Evolutionary conservation across 352 stramenopile genomes (phyloP), one percentile per base, ranked within the genome.

Genomic region (Pythium apleroticum): DNA sequence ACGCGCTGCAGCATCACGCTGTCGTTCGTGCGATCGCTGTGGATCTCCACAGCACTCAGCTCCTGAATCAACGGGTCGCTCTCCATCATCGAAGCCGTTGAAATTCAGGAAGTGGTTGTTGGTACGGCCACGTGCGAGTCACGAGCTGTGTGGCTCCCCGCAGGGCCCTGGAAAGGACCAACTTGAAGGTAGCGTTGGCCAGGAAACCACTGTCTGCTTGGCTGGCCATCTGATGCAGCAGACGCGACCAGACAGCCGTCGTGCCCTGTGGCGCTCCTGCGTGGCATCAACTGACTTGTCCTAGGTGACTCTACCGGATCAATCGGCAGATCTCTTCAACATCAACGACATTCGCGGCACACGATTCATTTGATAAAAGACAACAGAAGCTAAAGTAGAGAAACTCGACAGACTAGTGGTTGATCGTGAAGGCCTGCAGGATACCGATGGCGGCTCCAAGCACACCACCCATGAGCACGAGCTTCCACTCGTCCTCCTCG

Each of bases 401-500:
- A 14, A 27, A 19, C 15, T 4, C 39, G 22, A 24, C 43, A 19
- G 11, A 41, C 35, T 41, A 41, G 35, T 30, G 24, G 14, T 49
- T 25, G 41, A 49, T 22, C 17, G n/a, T 25, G 65, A 94, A 90
- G 20, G 89, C 82, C 72, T 99, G 96, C 19, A 97, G 56, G 63
- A 97, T 68, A 43, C 96, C 96, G 54, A 98, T 97, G 15, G 86
- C 63, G 33, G 96, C 73, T 37, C 97, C 97, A 7, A 99, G 81
- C 20, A 94, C 84, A 22, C 95, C 96, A 41, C 97, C 97, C 72
- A 99, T 96, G 52, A 98, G 73, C 72, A 99, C 98, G 3, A 99
- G 80, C 63, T 98, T 98, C 80, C 97, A 98, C 84, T 99, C 97
- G 71, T 99, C 97, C 67, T 99, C 96, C 72, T 99, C 88, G 76